Percentiles rank a stretch among this genome's conserved stretches.
Evolutionary conservation across 257 asterid species (phyloP).

Genomic region (Scutellaria galericulata): DNA sequence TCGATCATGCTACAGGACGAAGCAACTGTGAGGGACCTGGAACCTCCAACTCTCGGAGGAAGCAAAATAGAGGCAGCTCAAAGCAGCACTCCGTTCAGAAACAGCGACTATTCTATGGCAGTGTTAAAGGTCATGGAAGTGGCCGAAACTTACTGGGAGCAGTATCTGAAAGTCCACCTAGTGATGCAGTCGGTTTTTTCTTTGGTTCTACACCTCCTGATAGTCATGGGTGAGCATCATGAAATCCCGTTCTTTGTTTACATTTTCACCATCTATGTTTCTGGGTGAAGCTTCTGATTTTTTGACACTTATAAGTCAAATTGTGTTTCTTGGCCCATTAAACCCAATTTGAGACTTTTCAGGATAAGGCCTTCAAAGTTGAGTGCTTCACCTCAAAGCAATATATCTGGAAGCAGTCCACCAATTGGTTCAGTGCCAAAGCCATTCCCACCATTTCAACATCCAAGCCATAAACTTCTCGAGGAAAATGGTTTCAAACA

Average conservation of each 20-base stretch:
- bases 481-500: conserved; percentile 95
- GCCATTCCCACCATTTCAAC: conserved; percentile 85
- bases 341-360: conserved; percentile 36
- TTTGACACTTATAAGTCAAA: background rate
- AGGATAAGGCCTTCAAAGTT: conserved; percentile 70
- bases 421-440: conserved; percentile 87
- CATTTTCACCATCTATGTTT: conserved; percentile 5
- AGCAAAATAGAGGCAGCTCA: conserved; percentile 62
- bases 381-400: conserved; percentile 80
- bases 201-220: conserved; percentile 93
- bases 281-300: conserved; percentile 9
- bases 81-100: conserved; percentile 62
- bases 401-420: conserved; percentile 68
- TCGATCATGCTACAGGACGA: conserved; percentile 56
- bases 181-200: conserved; percentile 87
- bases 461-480: conserved; percentile 88
- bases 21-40: conserved; percentile 53
- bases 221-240: conserved; percentile 64
- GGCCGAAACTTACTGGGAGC: conserved; percentile 50
- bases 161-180: conserved; percentile 76
- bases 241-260: conserved; percentile 16
- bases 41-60: conserved; percentile 59
- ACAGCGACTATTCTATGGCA: conserved; percentile 70
- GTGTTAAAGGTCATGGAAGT: conserved; percentile 58
- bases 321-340: background rate